Conservation (phyloP, 257 asterid genomes). For the Asclepias syriaca region DNA sequence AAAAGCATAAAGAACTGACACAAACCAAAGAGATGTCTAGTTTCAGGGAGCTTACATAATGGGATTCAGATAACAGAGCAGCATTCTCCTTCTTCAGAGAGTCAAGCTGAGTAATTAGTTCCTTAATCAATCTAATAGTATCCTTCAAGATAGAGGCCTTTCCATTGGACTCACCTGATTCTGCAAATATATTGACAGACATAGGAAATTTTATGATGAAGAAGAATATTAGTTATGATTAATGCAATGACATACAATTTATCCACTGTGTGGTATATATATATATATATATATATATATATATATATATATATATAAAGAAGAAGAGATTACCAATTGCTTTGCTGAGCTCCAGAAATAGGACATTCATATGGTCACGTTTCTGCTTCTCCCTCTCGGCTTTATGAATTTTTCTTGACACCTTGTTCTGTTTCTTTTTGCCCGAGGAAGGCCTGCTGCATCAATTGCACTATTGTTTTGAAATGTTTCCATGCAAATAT, state of each 20-base stretch:
- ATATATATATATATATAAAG: background rate
- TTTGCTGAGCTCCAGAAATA: slow-evolving; percentile 45
- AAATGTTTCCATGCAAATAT: background rate
- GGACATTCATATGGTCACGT: slow-evolving; percentile 53
- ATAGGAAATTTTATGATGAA: background rate
- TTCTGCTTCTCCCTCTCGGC: slow-evolving; percentile 73
- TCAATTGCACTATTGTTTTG: background rate
- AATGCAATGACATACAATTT: background rate
- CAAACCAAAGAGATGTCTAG: slow-evolving; percentile 2
- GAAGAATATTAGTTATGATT: background rate
- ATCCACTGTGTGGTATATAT: background rate
- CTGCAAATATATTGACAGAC: slow-evolving; percentile 23
- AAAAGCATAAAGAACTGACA: background rate
- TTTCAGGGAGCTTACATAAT: slow-evolving; percentile 40
- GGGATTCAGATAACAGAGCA: slow-evolving; percentile 50
- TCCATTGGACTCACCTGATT: slow-evolving; percentile 42
- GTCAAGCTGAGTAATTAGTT: slow-evolving; percentile 43
- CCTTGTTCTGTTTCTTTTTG: slow-evolving; percentile 32
- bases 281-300: background rate
- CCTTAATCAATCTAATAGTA: slow-evolving; percentile 44
- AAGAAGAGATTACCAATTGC: slow-evolving; percentile 37
- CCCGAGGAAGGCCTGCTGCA: slow-evolving; percentile 26
- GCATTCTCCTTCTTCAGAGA: slow-evolving; percentile 46
- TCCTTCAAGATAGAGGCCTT: slow-evolving; percentile 56
- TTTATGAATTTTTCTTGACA: slow-evolving; percentile 47